Base-by-base conservation (phyloP, 441 rosid genomes). In the Adansonia grandidieri region DNA sequence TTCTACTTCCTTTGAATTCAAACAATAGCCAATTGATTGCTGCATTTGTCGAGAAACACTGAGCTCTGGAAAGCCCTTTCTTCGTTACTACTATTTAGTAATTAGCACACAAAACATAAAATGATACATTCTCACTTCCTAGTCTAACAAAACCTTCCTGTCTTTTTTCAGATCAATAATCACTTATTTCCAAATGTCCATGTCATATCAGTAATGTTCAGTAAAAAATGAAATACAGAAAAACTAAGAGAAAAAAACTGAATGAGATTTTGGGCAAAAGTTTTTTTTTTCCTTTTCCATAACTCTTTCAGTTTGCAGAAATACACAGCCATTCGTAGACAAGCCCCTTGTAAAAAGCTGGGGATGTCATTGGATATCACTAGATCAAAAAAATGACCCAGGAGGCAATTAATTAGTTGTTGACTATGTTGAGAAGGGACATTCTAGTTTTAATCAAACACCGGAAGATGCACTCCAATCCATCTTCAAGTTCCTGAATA, bases 361-460 rank as follows among this genome's bases (percentile, higher is more conserved):
- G 47, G 57, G 50, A 64, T 22, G 76, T 53, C 63, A 14, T 32
- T 19, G 20, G 44, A 70, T 19, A 51, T 45, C 13, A 15, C 15
- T 20, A 15, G 13, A n/a, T 47, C 14, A 53, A 37, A 45, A 44
- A 24, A 44, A 44, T 2, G 20, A 9, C 15, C 37, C 3, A 6
- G 7, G 4, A 1, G 32, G 42, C 0, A 19, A 10, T 1, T 2
- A 8, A 9, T 60, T 80, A 82, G 53, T 77, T 76, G 74, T 72
- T 82, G 47, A 87, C 57, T 75, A 74, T 72, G 77, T 85, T 87
- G 78, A 85, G 85, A 57, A 87, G 81, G 24, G 84, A 74, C 9
- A 85, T 82, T 79, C 83, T 80, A 15, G 69, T 78, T 56, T 82
- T 81, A 61, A 83, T 66, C 13, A 78, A 13, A 48, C 9, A 10